A percentile compares a stretch with the other conserved stretches of the same genome.
Evolutionary conservation across 768 basidiomycete species (phyloP).

Genomic region (Kwoniella sp.): DNA sequence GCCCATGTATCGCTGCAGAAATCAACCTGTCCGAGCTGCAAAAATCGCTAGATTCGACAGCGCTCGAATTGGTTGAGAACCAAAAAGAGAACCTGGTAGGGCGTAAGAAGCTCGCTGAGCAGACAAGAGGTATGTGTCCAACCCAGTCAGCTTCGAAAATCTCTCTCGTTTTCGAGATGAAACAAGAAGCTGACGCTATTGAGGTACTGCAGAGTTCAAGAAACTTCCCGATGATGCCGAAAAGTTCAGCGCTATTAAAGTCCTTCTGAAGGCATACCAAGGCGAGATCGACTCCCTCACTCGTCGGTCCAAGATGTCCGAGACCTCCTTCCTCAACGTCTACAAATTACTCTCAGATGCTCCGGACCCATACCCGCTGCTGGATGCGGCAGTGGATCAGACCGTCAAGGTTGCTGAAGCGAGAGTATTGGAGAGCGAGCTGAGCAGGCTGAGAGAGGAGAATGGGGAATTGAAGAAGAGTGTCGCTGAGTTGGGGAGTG

Average conservation of each 20-base stretch:
- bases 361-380: slow-evolving; percentile 93
- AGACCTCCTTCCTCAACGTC: slow-evolving; percentile 93
- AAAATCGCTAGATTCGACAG: slow-evolving; percentile 87
- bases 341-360: slow-evolving; percentile 97
- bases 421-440: slow-evolving; percentile 70
- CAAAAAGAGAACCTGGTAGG: slow-evolving; percentile 96
- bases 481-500: slow-evolving; percentile 64
- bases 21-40: slow-evolving; percentile 88
- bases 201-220: slow-evolving; percentile 74
- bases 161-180: no score
- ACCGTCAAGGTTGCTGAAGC: slow-evolving; percentile 86
- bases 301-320: slow-evolving; percentile 84
- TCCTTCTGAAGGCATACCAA: slow-evolving; percentile 92
- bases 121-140: slow-evolving; percentile 83
- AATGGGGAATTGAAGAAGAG: slow-evolving; percentile 76
- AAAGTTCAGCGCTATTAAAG: slow-evolving; percentile 84
- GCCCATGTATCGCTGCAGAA: no score
- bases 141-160: no score
- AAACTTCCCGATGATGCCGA: slow-evolving; percentile 82
- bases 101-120: slow-evolving; percentile 89
- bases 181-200: no score
- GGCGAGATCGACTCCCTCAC: slow-evolving; percentile 94
- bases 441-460: slow-evolving; percentile 74
- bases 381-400: slow-evolving; percentile 95
- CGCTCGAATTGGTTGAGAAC: slow-evolving; percentile 94